Evolutionary conservation across 257 asterid species (phyloP).

Genomic region (Ajuga chamaepitys): DNA sequence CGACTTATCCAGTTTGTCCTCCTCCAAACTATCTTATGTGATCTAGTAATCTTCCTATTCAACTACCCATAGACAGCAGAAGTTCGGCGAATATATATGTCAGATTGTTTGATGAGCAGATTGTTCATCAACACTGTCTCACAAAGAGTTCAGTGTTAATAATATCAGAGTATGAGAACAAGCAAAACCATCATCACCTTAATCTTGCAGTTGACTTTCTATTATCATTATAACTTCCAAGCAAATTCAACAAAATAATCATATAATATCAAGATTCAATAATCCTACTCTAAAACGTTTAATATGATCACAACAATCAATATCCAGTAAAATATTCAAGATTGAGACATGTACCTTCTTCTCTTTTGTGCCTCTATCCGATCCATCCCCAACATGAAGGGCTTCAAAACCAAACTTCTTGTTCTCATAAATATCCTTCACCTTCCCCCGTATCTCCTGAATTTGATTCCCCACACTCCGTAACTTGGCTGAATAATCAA

Average conservation of each 20-base stretch:
- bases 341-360: slow-evolving; percentile 26
- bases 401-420: slow-evolving; percentile 39
- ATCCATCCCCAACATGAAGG: slow-evolving; percentile 20
- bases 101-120: background rate
- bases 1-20: too few species aligned
- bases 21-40: too few species aligned
- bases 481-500: slow-evolving; percentile 37
- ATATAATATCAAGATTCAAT: background rate
- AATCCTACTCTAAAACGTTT: background rate
- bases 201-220: background rate
- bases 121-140: background rate
- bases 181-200: background rate
- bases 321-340: background rate
- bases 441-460: slow-evolving; percentile 21
- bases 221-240: background rate
- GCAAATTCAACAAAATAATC: background rate
- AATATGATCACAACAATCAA: background rate
- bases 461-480: slow-evolving; percentile 25
- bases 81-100: too few species aligned
- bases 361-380: slow-evolving; percentile 10
- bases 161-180: background rate
- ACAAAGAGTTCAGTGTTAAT: background rate
- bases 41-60: too few species aligned
- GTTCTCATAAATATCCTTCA: slow-evolving; percentile 33
- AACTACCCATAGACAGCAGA: too few species aligned